Percentiles rank a stretch among this genome's conserved stretches.
Conservation (phyloP, 2,329 filamentous ascomycete species). For the Metarhizium brunneum region DNA sequence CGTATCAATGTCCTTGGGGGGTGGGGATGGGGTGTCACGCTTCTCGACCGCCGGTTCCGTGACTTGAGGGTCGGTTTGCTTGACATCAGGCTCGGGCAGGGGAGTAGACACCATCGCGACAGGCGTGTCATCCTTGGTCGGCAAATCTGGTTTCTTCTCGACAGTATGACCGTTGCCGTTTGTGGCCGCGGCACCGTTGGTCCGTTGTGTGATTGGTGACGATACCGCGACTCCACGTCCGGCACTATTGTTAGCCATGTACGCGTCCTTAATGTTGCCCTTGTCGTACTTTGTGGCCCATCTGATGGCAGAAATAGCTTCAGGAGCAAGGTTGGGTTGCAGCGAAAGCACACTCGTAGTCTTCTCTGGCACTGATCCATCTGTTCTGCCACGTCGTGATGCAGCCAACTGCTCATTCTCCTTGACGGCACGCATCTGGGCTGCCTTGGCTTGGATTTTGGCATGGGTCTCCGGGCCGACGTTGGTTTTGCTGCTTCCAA, state of each 20-base stretch:
- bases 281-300: constrained; percentile 97
- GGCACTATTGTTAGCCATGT: constrained; percentile 63
- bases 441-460: constrained; percentile 83
- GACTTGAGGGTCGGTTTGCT: background rate
- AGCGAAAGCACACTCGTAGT: constrained; percentile 86
- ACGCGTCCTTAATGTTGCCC: constrained; percentile 74
- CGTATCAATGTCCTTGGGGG: constrained; percentile 14
- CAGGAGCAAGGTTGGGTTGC: constrained; percentile 73
- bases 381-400: constrained; percentile 45
- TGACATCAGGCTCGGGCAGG: background rate
- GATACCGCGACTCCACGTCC: constrained; percentile 51
- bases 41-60: background rate
- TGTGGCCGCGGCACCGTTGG: constrained; percentile 15
- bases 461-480: constrained; percentile 89
- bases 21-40: constrained; percentile 5
- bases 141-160: constrained; percentile 24
- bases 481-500: constrained; percentile 64
- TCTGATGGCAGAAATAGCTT: constrained; percentile 89
- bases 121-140: constrained; percentile 27
- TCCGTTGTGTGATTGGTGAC: constrained; percentile 23
- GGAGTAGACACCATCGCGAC: constrained; percentile 1
- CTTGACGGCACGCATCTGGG: constrained; percentile 67
- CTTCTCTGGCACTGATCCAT: constrained; percentile 54
- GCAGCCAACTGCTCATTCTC: constrained; percentile 42
- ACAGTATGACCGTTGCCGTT: constrained; percentile 1